Base-by-base conservation (phyloP, 2,329 filamentous ascomycete species). In the Penicillium sp. region DNA sequence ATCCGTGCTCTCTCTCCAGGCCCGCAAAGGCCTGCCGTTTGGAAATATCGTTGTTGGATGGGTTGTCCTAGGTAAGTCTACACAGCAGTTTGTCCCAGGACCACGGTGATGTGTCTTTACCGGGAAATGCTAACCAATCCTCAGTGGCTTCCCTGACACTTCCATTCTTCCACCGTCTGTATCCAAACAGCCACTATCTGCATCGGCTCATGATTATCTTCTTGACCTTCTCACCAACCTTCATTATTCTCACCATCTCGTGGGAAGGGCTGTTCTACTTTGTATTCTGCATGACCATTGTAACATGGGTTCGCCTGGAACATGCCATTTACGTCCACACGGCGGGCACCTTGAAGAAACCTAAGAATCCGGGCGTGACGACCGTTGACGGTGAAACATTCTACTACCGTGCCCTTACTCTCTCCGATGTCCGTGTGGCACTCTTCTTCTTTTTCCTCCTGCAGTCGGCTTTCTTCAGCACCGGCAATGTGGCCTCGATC, bases 241-340 rank as follows among this genome's bases (percentile, higher is more conserved):
- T 97, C 74, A 88, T 99, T 69, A 93, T 99, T 67, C 84, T 99
- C 48, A 96, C 92, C 8, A 97, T 97, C 65, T 97, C 93, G 0
- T 99, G 96, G 76, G 94, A 99, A 74, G 93, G 93, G 0, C 81
- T 99, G 2, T 99, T 99, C 73, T 99, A 97, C 74, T 85, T 97
- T 57, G 86, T 88, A 11, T 99, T 97, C 74, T 91, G 87, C 68
- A 78, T 88, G 51, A 89, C 88, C 22, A 78, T 99, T 5, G 81
- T 96, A 49, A 86, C 87, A 53, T 99, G 94, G 94, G 90, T 97
- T 33, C 86, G 87, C n/a, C 81, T 99, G 1, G 94, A 99, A 73
- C 89, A 95, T 70, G 85, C 84, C 53, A 84, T 93, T 46, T 86
- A 88, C 67, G 69, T 74, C 7, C 65, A 75, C 49, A 71, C 67